Percentiles rank a stretch among this genome's conserved stretches.
Evolutionary conservation across 2,329 filamentous ascomycete genomes (phyloP).

Genomic region (Fusarium musae): DNA sequence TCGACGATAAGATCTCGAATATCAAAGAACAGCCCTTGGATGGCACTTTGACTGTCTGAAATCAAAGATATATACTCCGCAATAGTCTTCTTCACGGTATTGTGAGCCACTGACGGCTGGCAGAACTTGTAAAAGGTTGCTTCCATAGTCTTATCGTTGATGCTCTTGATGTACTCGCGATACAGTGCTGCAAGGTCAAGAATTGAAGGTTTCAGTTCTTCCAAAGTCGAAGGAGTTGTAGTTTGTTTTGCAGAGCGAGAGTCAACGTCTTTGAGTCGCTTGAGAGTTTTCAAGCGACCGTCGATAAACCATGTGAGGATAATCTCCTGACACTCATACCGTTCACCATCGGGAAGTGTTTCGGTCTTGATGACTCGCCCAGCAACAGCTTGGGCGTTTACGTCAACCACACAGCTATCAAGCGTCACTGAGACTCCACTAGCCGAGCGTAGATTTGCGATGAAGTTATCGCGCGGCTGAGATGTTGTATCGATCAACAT

Average conservation of each 20-base stretch:
- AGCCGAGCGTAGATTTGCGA: background rate
- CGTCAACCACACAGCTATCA: slow-evolving; percentile 16
- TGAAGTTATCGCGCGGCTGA: background rate
- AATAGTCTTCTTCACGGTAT: background rate
- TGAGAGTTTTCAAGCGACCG: background rate
- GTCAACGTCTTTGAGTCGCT: slow-evolving; percentile 1
- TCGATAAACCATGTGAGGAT: slow-evolving; percentile 13
- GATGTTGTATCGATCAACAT: background rate
- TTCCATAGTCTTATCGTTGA: slow-evolving; percentile 24
- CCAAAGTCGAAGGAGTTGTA: background rate
- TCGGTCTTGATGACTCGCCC: slow-evolving; percentile 3
- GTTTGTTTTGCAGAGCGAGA: background rate
- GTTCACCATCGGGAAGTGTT: accelerated
- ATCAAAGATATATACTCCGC: slow-evolving; percentile 23
- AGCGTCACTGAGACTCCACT: background rate
- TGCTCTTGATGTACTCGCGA: slow-evolving; percentile 14
- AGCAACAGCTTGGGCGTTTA: slow-evolving; percentile 2
- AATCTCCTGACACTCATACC: slow-evolving; percentile 13
- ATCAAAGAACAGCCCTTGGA: slow-evolving; percentile 3
- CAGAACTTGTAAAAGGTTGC: background rate
- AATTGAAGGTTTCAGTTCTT: background rate
- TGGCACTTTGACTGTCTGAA: slow-evolving; percentile 8
- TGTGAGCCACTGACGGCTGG: background rate
- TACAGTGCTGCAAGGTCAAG: slow-evolving; percentile 2
- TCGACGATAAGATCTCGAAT: slow-evolving; percentile 15